Base-by-base conservation (phyloP, 805 yeast species). In the Schwanniomyces sp. region DNA sequence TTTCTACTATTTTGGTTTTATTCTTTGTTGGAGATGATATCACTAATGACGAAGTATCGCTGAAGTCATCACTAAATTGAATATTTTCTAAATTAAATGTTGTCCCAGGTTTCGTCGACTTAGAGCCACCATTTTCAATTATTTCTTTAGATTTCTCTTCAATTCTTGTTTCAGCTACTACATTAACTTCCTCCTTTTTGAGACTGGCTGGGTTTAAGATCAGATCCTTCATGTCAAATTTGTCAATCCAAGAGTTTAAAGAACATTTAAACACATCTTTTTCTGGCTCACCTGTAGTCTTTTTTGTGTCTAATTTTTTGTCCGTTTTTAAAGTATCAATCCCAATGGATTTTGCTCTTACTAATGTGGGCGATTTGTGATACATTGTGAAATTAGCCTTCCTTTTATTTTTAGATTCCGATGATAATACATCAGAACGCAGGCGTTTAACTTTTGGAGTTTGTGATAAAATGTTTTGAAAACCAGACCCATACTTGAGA, bases 401-500 rank as follows among this genome's bases (percentile, higher is more conserved):
- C 17, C 43, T 36, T 60, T 49, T 61, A 55, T 27, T 45, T 1
- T n/a, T 46, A 34, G 29, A 55, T 49, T 46, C 55, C n/a, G 49
- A 27, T 14, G 52, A 52, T 5, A 61, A 57, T 5, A 61, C 46
- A 30, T 70, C 74, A 2, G 74, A 68, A 5, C 54, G 52, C 2
- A 75, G 60, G 43, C 75, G 61, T n/a, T 64, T 60, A 40, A 67
- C 47, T 7, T 48, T 56, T 9, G 78, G 77, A 1, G 76, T 63
- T 32, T 62, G 66, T 14, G 66, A 58, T 0, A 60, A 49, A 2
- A 58, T 54, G 43, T 62, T 60, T 11, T 65, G 65, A 40, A 70
- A 55, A 3, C 69, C 72, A 28, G 67, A 54, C 10, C 77, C 77
- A 55, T 76, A 79, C 49, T 74, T 78, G 6, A 63, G 59, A 14